Conservation (phyloP, 257 asterid species). For the Osmanthus fragrans region DNA sequence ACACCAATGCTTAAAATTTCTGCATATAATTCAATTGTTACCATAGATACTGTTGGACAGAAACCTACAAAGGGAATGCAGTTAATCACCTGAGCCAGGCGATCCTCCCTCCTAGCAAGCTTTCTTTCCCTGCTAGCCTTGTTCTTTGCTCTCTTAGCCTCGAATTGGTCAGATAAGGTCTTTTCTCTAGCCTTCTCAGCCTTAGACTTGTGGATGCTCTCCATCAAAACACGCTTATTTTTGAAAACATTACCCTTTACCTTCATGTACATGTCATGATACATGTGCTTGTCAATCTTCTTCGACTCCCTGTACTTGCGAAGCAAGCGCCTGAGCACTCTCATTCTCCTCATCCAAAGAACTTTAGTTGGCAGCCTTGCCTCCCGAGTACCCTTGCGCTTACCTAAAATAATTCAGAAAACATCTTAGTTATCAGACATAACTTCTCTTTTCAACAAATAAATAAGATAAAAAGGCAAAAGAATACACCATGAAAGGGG, state of each 20-base stretch:
- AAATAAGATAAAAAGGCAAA: background rate
- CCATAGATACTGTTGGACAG: background rate
- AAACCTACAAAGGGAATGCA: background rate
- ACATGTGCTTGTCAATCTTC: constrained; percentile 31
- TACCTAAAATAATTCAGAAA: constrained; percentile 16
- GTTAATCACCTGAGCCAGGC: constrained; percentile 41
- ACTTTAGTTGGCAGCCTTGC: constrained; percentile 31
- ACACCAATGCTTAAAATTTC: background rate
- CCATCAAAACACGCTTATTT: constrained; percentile 26
- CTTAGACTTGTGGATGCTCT: constrained; percentile 27
- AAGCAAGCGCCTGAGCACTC: constrained; percentile 33
- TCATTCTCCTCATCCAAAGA: constrained; percentile 34
- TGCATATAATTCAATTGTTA: background rate
- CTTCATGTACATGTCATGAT: constrained; percentile 32
- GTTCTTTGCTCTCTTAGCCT: constrained; percentile 44
- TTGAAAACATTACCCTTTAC: constrained; percentile 33
- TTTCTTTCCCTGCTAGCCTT: constrained; percentile 56
- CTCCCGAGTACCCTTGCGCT: constrained; percentile 32
- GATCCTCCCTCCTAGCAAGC: constrained; percentile 50
- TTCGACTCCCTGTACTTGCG: constrained; percentile 32
- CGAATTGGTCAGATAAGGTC: constrained; percentile 25
- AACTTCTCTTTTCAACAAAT: background rate
- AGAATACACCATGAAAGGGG: background rate
- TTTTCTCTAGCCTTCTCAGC: constrained; percentile 30
- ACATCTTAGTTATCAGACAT: background rate